A percentile compares a stretch with the other conserved stretches of the same genome.
phyloP scores from a whole-genome alignment of 1,284 basidiomycete species.

The Schizophyllum commune region DNA sequence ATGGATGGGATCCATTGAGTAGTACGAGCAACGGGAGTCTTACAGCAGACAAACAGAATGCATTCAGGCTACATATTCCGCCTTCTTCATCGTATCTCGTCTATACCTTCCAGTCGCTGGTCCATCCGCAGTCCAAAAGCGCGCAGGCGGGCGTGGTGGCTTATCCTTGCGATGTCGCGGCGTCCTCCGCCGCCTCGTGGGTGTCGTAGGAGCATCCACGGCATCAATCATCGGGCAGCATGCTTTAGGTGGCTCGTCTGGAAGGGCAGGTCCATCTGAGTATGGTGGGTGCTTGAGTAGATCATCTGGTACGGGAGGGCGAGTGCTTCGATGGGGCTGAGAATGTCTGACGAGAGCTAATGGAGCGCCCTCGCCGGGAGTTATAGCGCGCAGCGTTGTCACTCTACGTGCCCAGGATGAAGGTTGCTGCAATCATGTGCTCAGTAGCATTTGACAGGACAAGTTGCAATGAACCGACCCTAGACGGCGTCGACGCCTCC shows the following conservation, averaged over 20 bases:
- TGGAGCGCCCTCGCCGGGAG: slow-evolving; percentile 11
- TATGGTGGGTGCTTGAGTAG: slow-evolving; percentile 25
- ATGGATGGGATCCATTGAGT: not conserved
- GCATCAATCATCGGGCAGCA: not conserved
- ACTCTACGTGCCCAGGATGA: not conserved
- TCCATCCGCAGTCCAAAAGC: not conserved
- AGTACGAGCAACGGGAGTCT: not conserved
- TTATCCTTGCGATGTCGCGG: not conserved
- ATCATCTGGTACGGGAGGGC: slow-evolving; percentile 24
- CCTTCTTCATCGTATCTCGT: not conserved
- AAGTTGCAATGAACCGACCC: slow-evolving; percentile 7
- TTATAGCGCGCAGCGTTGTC: not conserved
- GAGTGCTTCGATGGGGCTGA: slow-evolving; percentile 25
- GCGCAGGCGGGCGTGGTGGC: not conserved
- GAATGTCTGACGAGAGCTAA: slow-evolving; percentile 21
- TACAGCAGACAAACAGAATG: not conserved
- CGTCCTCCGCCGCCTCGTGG: not conserved
- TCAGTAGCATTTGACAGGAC: slow-evolving; percentile 2
- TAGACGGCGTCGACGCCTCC: slow-evolving; percentile 14
- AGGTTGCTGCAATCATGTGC: slow-evolving; percentile 2
- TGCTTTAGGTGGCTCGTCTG: not conserved
- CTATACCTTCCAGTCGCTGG: not conserved
- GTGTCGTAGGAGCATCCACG: not conserved
- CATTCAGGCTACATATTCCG: not conserved
- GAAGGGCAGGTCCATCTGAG: not conserved